These are phyloP conservation scores for Apiotrichum veenhuisii DNA, from an alignment of 1,284 basidiomycete genomes.

Conservation along the genomic window DNA sequence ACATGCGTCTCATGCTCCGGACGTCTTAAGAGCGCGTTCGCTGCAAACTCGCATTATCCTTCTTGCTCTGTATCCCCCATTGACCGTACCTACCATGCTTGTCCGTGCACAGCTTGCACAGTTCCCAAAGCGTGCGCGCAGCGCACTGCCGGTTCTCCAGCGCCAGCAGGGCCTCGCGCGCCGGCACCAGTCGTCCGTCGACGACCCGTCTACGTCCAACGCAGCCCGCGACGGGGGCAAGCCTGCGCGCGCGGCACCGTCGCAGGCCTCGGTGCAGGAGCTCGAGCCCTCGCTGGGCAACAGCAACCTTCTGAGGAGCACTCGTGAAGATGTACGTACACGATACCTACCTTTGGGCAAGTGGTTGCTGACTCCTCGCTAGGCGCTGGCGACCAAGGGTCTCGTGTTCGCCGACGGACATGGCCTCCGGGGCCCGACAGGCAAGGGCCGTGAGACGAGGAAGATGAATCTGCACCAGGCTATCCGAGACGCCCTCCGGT, in stretches of 20 bases:
- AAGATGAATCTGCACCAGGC: slow-evolving; percentile 91
- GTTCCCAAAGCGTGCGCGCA: neutral
- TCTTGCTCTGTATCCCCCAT: neutral
- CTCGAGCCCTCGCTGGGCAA: slow-evolving; percentile 34
- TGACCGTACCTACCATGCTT: neutral
- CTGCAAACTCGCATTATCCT: neutral
- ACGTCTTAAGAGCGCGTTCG: neutral
- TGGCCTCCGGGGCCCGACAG: slow-evolving; percentile 51
- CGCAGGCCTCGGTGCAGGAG: slow-evolving; percentile 12
- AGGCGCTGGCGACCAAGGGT: slow-evolving; percentile 67
- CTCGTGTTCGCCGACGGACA: slow-evolving; percentile 67
- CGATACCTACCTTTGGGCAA: neutral
- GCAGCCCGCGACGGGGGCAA: slow-evolving; percentile 10
- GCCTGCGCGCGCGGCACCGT: slow-evolving; percentile 6
- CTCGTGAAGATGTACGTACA: slow-evolving; percentile 28
- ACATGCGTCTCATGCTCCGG: neutral
- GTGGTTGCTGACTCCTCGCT: neutral
- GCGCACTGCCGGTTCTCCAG: neutral
- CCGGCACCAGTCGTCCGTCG: slow-evolving; percentile 11
- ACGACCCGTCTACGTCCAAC: slow-evolving; percentile 7
- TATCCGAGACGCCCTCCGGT: slow-evolving; percentile 82
- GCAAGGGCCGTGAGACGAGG: slow-evolving; percentile 74
- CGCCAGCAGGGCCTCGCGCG: neutral
- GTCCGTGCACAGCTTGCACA: neutral
- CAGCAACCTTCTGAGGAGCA: slow-evolving; percentile 29